phyloP scores from a whole-genome alignment of 331 rosid genomes.

The Rosa hybrid region DNA sequence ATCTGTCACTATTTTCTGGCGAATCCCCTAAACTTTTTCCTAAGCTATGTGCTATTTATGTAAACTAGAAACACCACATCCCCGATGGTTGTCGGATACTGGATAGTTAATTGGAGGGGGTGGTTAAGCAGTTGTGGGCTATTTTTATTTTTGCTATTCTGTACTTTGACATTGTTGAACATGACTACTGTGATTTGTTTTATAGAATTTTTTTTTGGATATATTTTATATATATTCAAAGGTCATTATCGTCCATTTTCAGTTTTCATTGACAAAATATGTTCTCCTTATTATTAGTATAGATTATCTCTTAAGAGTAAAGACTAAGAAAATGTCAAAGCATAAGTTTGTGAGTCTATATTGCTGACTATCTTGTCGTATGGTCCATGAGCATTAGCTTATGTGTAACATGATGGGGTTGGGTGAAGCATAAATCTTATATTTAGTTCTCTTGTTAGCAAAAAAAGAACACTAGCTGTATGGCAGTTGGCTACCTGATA shows the following conservation, averaged over 20 bases:
- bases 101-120: not conserved
- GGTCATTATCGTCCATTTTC: not conserved
- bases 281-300: not conserved
- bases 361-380: conserved; percentile 2
- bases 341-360: not conserved
- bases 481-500: conserved; percentile 10
- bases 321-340: not conserved
- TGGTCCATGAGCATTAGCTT: not conserved
- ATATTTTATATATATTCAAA: too few relatives aligned
- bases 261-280: not conserved
- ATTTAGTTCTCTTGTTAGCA: conserved; percentile 1
- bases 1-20: not conserved
- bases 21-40: not conserved
- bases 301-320: not conserved
- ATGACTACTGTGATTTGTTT: not conserved
- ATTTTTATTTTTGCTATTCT: not conserved
- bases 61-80: not conserved
- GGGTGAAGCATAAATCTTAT: conserved; percentile 1
- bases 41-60: not conserved
- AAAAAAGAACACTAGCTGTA: not conserved
- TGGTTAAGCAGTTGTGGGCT: not conserved
- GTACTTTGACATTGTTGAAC: not conserved
- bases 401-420: not conserved
- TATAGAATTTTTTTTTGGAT: too few relatives aligned
- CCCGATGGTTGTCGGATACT: not conserved